Percentiles rank a stretch among this genome's conserved stretches.
These are phyloP conservation scores for Elaeagnus macrophylla DNA, from an alignment of 306 rosid species.

Conservation along the genomic window DNA sequence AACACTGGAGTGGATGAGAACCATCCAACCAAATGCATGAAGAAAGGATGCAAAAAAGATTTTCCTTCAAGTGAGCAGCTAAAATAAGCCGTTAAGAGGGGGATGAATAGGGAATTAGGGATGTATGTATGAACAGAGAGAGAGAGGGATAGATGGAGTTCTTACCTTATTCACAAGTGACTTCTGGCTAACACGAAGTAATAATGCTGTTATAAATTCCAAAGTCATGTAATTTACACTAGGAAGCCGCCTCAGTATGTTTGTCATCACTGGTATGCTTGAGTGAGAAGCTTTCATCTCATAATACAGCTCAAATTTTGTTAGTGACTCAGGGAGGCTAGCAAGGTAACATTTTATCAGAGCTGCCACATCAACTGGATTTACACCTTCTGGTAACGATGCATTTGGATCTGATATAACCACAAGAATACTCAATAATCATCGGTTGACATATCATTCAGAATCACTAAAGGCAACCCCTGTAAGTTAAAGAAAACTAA, in stretches of 20 bases:
- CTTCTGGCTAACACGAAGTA: constrained; percentile 83
- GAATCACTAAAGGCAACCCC: constrained; percentile 18
- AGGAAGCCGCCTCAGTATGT: constrained; percentile 71
- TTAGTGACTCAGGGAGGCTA: constrained; percentile 91
- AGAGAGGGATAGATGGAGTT: constrained; percentile 15
- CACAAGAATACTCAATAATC: constrained; percentile 5
- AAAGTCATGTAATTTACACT: constrained; percentile 86
- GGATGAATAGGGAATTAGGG: not conserved
- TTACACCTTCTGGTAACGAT: constrained; percentile 66
- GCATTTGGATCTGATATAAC: constrained; percentile 55
- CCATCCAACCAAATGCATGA: not conserved
- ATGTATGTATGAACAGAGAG: constrained; percentile 2
- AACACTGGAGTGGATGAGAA: no score
- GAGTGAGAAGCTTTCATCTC: constrained; percentile 74
- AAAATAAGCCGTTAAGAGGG: not conserved
- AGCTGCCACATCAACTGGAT: constrained; percentile 80
- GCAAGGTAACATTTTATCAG: constrained; percentile 79
- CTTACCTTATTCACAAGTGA: constrained; percentile 79
- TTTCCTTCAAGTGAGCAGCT: no score
- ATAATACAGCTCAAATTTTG: constrained; percentile 64
- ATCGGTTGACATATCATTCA: constrained; percentile 9
- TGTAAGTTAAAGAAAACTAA: constrained; percentile 13
- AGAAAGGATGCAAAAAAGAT: no score
- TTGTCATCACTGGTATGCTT: constrained; percentile 60
- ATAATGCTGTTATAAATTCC: constrained; percentile 76